A percentile compares a stretch with the other conserved stretches of the same genome.
Evolutionary conservation across 2,329 filamentous ascomycete genomes (phyloP).

Genomic region (Aspergillus tamarii): DNA sequence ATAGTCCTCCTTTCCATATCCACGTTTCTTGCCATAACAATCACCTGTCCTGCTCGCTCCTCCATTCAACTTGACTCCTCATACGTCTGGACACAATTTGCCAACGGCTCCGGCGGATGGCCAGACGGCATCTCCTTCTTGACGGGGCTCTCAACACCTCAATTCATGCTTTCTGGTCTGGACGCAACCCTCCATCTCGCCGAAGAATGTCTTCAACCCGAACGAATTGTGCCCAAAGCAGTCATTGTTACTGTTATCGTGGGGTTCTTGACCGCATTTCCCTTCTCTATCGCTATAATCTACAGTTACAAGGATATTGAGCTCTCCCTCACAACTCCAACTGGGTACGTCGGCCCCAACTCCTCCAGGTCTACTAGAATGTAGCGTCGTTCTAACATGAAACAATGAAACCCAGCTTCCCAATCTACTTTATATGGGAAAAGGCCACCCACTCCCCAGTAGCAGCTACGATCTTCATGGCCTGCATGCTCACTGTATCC

Average conservation of each 20-base stretch:
- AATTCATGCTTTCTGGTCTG: conserved; percentile 30
- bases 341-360: conserved; percentile 15
- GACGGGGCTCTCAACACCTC: conserved; percentile 27
- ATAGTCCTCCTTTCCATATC: conserved; percentile 25
- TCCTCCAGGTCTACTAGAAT: not conserved
- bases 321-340: conserved; percentile 18
- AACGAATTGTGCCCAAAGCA: conserved; percentile 27
- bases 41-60: conserved; percentile 26
- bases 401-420: conserved; percentile 15
- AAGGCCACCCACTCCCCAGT: conserved; percentile 25
- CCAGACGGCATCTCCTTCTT: conserved; percentile 29
- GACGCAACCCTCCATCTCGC: conserved; percentile 28
- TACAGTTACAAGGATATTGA: conserved; percentile 23
- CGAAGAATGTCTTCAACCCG: conserved; percentile 28
- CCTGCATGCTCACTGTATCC: conserved; percentile 19
- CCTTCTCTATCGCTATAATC: conserved; percentile 24
- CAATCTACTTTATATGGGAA: conserved; percentile 29
- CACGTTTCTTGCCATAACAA: conserved; percentile 25
- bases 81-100: conserved; percentile 21
- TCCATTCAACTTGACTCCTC: conserved; percentile 17
- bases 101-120: conserved; percentile 28
- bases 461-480: conserved; percentile 27
- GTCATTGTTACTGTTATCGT: conserved; percentile 24
- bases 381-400: not conserved
- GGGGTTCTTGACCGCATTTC: conserved; percentile 27